Evolutionary conservation across 2,329 filamentous ascomycete genomes (phyloP), one percentile per base, ranked within the genome.

Genomic region (Talaromyces piceae): DNA sequence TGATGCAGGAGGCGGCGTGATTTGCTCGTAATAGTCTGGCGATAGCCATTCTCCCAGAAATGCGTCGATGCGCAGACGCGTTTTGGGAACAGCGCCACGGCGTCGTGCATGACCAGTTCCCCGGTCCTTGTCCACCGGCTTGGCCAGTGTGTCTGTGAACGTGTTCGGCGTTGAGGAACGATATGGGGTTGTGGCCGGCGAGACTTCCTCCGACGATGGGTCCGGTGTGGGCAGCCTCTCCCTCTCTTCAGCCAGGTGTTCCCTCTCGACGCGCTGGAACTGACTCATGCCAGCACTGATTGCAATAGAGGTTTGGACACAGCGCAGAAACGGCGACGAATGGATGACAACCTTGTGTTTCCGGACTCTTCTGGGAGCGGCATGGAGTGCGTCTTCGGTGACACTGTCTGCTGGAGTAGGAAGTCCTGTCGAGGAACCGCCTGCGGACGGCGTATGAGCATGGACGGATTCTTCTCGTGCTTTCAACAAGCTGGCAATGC

Each of bases 41-140:
- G 87, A 88, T 26, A 97, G 77, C 93, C 93, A 98, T 75, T 98
- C 93, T 45, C 93, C 91, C 0, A 98, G 77, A 63, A 94, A 96
- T 0, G 91, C 86, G 69, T 98, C 93, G 5, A 98, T 78, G 1
- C 93, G 86, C 45, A 98, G 71, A 8, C 67, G 56, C 37, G 59
- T 58, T 47, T 53, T 56, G 4, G 53, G 33, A 25, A 16, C 20
- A 18, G 23, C 43, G 41, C 45, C 49, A 22, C 41, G 23, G 8
- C 28, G 48, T 44, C 39, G 41, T 23, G 41, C 33, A 30, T 54
- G 47, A 28, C 41, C 9, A 22, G 18, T 28, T 28, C 28, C 8
- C 22, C 18, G 30, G 33, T 49, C 51, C 28, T 51, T 51, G 9
- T 37, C 48, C 23, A 16, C 25, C 18, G 25, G 27, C 12, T 20